phyloP scores from a whole-genome alignment of 1,284 basidiomycete genomes.

The Spongispora temasekensis region DNA sequence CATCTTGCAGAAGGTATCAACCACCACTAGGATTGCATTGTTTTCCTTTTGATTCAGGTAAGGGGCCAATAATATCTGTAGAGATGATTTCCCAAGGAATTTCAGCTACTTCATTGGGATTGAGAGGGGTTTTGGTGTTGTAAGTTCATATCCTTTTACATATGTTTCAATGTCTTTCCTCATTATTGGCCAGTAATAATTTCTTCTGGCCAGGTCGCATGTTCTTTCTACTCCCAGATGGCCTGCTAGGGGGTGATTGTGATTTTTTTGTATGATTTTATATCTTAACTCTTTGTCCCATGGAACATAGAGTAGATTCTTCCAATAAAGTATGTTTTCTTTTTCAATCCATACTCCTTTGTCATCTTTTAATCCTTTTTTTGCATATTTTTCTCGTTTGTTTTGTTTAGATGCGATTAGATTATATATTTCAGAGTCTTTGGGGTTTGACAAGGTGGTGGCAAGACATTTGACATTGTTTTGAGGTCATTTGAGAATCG shows the following conservation, averaged over 20 bases:
- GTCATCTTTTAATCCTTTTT: too few species aligned
- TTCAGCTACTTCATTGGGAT: not conserved
- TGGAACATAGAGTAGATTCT: too few species aligned
- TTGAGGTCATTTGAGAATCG: too few species aligned
- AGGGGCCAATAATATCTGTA: not conserved
- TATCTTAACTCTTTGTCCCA: not conserved
- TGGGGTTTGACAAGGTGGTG: too few species aligned
- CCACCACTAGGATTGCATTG: not conserved
- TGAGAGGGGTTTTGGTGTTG: not conserved
- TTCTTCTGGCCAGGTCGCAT: accelerated
- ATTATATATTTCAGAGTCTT: too few species aligned
- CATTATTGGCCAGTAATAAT: not conserved
- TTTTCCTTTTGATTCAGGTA: not conserved
- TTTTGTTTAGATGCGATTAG: too few species aligned
- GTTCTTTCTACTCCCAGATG: not conserved
- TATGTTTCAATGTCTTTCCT: not conserved
- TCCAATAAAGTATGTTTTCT: too few species aligned
- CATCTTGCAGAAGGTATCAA: constrained; percentile 3
- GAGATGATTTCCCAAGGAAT: not conserved
- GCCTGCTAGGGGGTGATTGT: not conserved
- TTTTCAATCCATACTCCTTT: too few species aligned
- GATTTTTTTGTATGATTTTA: not conserved
- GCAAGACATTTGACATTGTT: too few species aligned
- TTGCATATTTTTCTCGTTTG: too few species aligned
- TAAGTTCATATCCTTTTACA: not conserved